Base-by-base conservation (phyloP, 257 asterid genomes). In the Ligustrum vulgare region DNA sequence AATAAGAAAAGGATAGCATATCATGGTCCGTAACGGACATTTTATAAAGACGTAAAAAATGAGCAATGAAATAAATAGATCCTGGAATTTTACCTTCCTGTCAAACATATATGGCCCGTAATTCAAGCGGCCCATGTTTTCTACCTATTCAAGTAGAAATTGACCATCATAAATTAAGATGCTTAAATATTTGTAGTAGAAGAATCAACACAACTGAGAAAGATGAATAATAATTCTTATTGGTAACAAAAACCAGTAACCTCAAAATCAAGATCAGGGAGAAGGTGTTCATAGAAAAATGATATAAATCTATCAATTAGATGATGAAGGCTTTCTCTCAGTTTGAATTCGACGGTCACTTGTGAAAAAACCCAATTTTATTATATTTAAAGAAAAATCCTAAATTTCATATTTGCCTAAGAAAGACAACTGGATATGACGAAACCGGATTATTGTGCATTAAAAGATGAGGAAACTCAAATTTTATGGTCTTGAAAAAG, bases 91-190 rank as follows among this genome's bases (percentile, higher is more conserved):
- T 80, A 94, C 99, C 99, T 94, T 92, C 80, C 84, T 85, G 86
- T 92, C 99, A 68, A 88, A 91, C 13, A 87, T 62, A 75, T 91
- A 91, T 7, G 74, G 81, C 60, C 99, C 99, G 72, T 94, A 89
- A 80, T 94, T 94, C 82, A 94, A 78, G 68, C 91, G 99, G 5
- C 99, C 99, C 99, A 94, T 91, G 88, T 94, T 94, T 81, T 94
- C 99, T 43, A 94, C 96, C 99, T 94, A 81, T 47, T 82, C 74
- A 75, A 72, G 63, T 63, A 77, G 72, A 79, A 65, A 66, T 56
- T 32, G 54, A 71, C 75, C 20, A 69, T 37, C 34, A 72, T 34
- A 35, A 78, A 12, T 62, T 39, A 62, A 58, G 8, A 75, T 28
- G 67, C 74, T 32, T 32, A 43, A 34, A 20, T 25, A 41, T 16